Conservation (phyloP, 2,329 filamentous ascomycete species). For the Coniochaeta sp. region DNA sequence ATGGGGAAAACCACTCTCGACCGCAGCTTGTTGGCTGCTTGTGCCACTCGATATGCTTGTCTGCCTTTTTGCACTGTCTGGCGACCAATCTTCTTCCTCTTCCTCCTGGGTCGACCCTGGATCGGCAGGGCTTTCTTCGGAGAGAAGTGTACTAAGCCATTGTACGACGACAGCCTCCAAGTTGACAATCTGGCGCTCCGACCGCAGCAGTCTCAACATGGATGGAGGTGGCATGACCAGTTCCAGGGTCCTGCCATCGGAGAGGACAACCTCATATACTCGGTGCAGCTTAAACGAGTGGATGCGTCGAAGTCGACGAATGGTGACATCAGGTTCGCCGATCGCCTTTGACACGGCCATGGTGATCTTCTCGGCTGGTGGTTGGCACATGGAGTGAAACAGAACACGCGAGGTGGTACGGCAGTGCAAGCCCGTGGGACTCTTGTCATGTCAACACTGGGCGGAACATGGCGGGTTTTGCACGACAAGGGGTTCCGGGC, state of each 20-base stretch:
- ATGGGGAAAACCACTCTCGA: not conserved
- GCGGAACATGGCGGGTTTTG: not conserved
- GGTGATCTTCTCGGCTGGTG: slow-evolving; percentile 12
- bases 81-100: not conserved
- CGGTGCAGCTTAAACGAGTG: slow-evolving; percentile 30
- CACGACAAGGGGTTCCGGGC: not conserved
- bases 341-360: slow-evolving; percentile 22
- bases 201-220: slow-evolving; percentile 36
- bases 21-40: not conserved
- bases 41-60: not conserved
- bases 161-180: slow-evolving; percentile 36
- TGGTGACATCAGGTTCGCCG: slow-evolving; percentile 17
- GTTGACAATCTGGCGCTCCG: slow-evolving; percentile 33
- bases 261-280: slow-evolving; percentile 33
- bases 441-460: not conserved
- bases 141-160: slow-evolving; percentile 30
- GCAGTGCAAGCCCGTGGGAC: not conserved
- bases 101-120: not conserved
- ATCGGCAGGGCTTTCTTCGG: slow-evolving; percentile 1
- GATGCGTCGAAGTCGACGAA: slow-evolving; percentile 24
- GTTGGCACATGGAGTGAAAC: slow-evolving; percentile 26
- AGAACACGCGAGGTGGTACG: not conserved
- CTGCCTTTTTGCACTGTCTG: not conserved
- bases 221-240: slow-evolving; percentile 34
- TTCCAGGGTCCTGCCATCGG: slow-evolving; percentile 30